phyloP scores from a whole-genome alignment of 1,284 basidiomycete genomes.

The Boletus sp. region DNA sequence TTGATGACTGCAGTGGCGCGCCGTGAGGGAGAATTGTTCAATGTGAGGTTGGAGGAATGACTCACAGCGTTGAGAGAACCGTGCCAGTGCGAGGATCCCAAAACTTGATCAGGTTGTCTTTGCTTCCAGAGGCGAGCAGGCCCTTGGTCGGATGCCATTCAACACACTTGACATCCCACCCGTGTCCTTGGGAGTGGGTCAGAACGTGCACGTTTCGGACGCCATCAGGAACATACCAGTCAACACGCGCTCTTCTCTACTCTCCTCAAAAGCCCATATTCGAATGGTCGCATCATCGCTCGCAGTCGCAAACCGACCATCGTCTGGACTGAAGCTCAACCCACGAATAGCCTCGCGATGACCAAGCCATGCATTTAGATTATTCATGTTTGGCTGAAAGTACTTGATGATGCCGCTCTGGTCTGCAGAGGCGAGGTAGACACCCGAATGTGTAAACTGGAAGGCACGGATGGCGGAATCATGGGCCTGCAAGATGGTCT shows the following conservation, averaged over 20 bases:
- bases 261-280: conserved; percentile 94
- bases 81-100: conserved; percentile 95
- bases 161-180: conserved; percentile 98
- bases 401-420: conserved; percentile 96
- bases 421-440: conserved; percentile 90
- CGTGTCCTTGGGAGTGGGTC: conserved; percentile 60
- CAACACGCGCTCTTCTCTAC: conserved; percentile 81
- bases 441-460: conserved; percentile 86
- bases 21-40: not conserved
- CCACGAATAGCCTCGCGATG: conserved; percentile 88
- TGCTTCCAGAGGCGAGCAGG: conserved; percentile 88
- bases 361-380: conserved; percentile 88
- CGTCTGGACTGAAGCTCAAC: conserved; percentile 88
- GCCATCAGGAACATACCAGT: conserved; percentile 51
- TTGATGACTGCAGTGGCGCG: conserved; percentile 60
- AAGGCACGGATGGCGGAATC: conserved; percentile 91
- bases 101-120: conserved; percentile 98
- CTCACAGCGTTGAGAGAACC: conserved; percentile 81
- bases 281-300: conserved; percentile 93
- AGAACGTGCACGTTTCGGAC: not conserved
- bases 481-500: conserved; percentile 97
- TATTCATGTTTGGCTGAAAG: conserved; percentile 99
- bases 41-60: conserved; percentile 6
- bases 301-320: conserved; percentile 87
- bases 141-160: conserved; percentile 99